Base-by-base conservation (phyloP, 1,284 basidiomycete species). In the Cutaneotrichosporon sp. region DNA sequence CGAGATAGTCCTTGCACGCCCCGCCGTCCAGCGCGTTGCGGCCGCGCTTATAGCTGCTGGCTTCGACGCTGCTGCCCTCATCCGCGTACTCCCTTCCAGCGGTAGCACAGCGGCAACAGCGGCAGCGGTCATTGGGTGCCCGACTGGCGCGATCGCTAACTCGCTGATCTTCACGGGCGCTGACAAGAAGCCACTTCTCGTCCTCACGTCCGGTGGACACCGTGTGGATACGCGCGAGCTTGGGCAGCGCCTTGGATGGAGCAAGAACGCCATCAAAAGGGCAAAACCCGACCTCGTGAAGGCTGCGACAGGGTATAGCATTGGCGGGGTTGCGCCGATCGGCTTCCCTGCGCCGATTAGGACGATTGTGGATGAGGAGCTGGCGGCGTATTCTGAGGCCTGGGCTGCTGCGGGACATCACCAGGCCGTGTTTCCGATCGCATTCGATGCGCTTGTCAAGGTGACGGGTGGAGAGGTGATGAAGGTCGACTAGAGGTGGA, bases 381-480 rank as follows among this genome's bases (percentile, higher is more conserved):
- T 51, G 5, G n/a, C 10, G 10, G 31, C 22, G 17, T 53, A 46
- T 42, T 9, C 17, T 3, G 49, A n/a, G 4, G 22, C 41, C 11
- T 60, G 58, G 54, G 52, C 37, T 6, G 54, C 49, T 7, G 55
- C 41, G 8, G 55, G 52, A 5, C 55, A 57, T n/a, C 55, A 51
- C 12, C 26, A 33, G 39, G 50, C 47, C 1, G 55, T 57, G 12
- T 57, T 42, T 19, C 22, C 47, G 0, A n/a, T 41, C 4, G 14
- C 20, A 4, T 57, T 38, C 47, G 47, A 46, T 4, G 32, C 26
- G 44, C 44, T 60, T 12, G 46, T 49, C 17, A 20, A 46, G 32
- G 29, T 52, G 4, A 52, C 55, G 32, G 33, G 24, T 0, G 52
- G 49, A 8, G 42, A 43, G 37, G 54, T 54, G 35, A 46, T 49